Evolutionary conservation across 2,329 filamentous ascomycete genomes (phyloP).

Genomic region (Trichoderma cornu-damae): DNA sequence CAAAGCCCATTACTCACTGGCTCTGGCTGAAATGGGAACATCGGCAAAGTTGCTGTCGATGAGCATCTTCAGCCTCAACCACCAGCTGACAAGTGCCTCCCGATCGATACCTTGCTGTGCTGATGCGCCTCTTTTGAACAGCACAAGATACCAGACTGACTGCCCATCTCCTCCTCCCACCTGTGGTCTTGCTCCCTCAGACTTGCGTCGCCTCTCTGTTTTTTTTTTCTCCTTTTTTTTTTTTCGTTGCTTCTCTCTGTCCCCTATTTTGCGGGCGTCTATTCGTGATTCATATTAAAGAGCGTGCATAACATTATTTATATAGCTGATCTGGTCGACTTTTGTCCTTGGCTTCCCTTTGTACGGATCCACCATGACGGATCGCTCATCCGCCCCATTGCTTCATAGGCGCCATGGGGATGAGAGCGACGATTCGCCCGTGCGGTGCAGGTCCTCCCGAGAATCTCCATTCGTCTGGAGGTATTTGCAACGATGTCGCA

Average conservation of each 20-base stretch:
- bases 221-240: neutral
- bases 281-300: neutral
- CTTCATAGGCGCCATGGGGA: constrained; percentile 6
- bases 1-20: constrained; percentile 8
- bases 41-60: neutral
- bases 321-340: neutral
- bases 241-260: no score
- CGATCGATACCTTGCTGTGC: neutral
- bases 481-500: constrained; percentile 6
- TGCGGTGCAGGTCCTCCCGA: neutral
- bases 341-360: neutral
- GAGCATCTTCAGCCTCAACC: constrained; percentile 3
- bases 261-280: no score
- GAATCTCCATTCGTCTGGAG: neutral
- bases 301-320: neutral
- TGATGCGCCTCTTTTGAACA: neutral
- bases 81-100: neutral
- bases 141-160: neutral
- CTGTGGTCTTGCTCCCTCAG: neutral
- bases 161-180: neutral
- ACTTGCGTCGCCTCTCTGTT: neutral
- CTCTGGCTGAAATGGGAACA: neutral
- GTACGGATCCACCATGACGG: neutral
- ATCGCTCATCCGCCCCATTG: constrained; percentile 12
- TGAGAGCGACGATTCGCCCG: neutral